A percentile compares a stretch with the other conserved stretches of the same genome.
Evolutionary conservation across 768 basidiomycete genomes (phyloP).

Genomic region (Pulveroboletus sp.): DNA sequence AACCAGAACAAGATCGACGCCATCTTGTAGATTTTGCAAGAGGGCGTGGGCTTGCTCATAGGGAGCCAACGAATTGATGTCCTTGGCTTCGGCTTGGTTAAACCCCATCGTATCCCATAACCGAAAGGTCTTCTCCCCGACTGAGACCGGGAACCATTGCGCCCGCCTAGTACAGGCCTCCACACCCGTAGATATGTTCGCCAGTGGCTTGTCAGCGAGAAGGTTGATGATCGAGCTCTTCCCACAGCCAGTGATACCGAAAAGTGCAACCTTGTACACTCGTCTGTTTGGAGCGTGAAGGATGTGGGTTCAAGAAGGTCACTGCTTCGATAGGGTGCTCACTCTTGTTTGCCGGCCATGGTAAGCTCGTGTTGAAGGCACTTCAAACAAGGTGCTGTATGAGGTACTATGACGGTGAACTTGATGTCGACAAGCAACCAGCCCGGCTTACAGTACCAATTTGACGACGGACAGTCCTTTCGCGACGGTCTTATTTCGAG

Average conservation of each 20-base stretch:
- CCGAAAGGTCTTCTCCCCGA: conserved; percentile 21
- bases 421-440: too few relatives aligned
- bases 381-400: not conserved
- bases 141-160: conserved; percentile 18
- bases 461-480: not conserved
- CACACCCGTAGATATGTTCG: conserved; percentile 28
- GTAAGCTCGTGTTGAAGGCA: not conserved
- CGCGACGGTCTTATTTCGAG: not conserved
- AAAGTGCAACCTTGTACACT: conserved; percentile 22
- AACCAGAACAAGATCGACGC: conserved; percentile 40
- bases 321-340: conserved; percentile 5
- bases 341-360: conserved; percentile 14
- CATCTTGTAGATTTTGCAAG: conserved; percentile 30
- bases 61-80: conserved; percentile 14
- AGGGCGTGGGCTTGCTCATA: conserved; percentile 33
- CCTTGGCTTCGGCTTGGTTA: conserved; percentile 20
- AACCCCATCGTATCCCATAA: conserved; percentile 37
- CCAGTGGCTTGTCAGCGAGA: conserved; percentile 24
- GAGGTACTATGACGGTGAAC: not conserved
- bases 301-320: conserved; percentile 1
- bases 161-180: conserved; percentile 34
- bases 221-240: conserved; percentile 32
- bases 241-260: conserved; percentile 29
- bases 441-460: not conserved
- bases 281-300: conserved; percentile 8